Base-by-base conservation (phyloP, 305 asterid genomes). In the Fraxinus paxiana region DNA sequence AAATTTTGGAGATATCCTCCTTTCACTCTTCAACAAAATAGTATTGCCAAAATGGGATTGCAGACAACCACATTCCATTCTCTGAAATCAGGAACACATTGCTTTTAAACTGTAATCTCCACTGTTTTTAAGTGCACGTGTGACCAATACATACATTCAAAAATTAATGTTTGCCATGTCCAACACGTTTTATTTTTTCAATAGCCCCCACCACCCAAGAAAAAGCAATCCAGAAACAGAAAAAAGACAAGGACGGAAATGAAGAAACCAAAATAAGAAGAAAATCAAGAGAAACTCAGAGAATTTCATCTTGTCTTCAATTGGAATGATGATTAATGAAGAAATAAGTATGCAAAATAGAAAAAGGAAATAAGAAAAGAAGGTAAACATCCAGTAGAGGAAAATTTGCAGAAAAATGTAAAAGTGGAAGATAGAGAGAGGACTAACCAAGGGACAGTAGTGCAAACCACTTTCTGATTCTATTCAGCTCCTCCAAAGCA, bases 41-140 rank as follows among this genome's bases (percentile, higher is more conserved):
- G 81, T 70, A 77, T 86, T 78, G 63, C 81, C 83, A 38, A 90
- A 81, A 75, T 79, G 91, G 33, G 86, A 83, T 48, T 87, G 88
- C 31, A 87, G 82, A 81, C 86, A 80, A 77, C 88, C 89, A 75
- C 84, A 79, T 76, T 83, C 88, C 98, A 94, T 94, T 75, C 89
- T 26, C 94, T 90, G 92, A 69, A 80, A 82, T 9, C 38, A 80
- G 48, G 79, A 77, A 24, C 8, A 78, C 33, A 26, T 30, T 28
- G 38, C 48, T 56, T 75, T 65, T 69, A 56, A 75, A 22, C 41
- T 80, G 75, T 43, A 8, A 17, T 67, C 38, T 80, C n/a, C 18
- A 17, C 17, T 13, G 17, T 63, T 35, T 73, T 35, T 74, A 67
- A 67, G 10, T 37, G 56, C 41, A 26, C 15, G 38, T 75, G 38